Evolutionary conservation across 805 yeast genomes (phyloP), one percentile per base, ranked within the genome.

Genomic region (Pichia nanzhaoensis): DNA sequence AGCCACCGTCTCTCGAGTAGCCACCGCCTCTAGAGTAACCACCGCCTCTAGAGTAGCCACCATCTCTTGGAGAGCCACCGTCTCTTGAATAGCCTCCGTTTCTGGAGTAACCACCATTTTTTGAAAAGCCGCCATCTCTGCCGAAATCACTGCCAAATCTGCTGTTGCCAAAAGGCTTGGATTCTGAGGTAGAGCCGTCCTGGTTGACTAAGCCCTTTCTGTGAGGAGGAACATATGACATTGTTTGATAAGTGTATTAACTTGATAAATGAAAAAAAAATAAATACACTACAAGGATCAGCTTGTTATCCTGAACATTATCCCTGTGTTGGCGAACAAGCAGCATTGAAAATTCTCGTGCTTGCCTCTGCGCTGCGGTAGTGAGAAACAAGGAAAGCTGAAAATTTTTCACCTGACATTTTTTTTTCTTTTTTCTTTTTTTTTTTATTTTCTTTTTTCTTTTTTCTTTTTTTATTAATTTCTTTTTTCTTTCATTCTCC

Each of bases 201-300:
- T 47, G 43, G 9, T 34, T 39, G 22, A 54, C 50, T 30, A 30
- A 30, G 54, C 58, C 65, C 55, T 74, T 67, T 59, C 68, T 60
- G 56, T 71, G 75, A 46, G 78, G 78, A 50, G 77, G 78, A 46
- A 72, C 75, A 64, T 73, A 73, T 39, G 65, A 59, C 64, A 61
- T 61, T 36, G 18, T 55, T 3, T 28, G 28, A 16, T 24, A 28
- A 22, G 6, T 39, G 10, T 28, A 19, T 19, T 30, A 8, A 22
- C 32, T 40, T 17, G 17, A n/a, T 18, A 9, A 13, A 30, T 30
- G 6, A 13, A 13, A 13, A 30, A 24, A 24, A 24, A 8, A 24
- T n/a, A n/a, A n/a, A n/a, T n/a, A n/a, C n/a, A n/a, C n/a, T n/a
- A n/a, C n/a, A n/a, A n/a, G n/a, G n/a, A n/a, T n/a, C n/a, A n/a